Evolutionary conservation across 352 stramenopile species (phyloP), one percentile per base, ranked within the genome.

Genomic region (Phytophthora kernoviae): DNA sequence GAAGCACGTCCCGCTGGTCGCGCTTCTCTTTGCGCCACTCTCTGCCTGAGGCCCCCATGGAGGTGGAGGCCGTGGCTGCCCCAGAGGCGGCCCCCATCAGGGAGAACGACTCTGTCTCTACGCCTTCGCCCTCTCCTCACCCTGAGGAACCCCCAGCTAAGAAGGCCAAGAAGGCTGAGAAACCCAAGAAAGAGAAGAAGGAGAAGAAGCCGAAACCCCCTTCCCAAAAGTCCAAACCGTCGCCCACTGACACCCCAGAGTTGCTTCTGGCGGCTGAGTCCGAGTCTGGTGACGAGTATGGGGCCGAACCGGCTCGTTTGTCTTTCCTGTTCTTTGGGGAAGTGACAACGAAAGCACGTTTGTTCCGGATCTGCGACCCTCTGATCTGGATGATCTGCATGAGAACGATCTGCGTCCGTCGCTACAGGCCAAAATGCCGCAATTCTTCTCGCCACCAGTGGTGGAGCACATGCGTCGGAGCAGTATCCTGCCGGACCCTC

Each of bases 291-390:
- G 62, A 70, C 20, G 73, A 79, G 30, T 53, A 41, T 11, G 53
- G 58, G 1, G 47, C 17, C 12, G 58, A 75, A 18, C 59, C 49
- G 15, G 41, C 61, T 15, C 70, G 37, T 9, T 47, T 75, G 22
- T 68, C 70, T 20, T 92, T 90, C 52, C 45, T 88, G 17, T 84
- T 92, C 52, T 92, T 81, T 50, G 61, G 79, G 82, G 82, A 17
- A 89, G 65, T n/a, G 82, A 87, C 6, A 45, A 59, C 6, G 69
- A 83, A 46, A 68, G 56, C 26, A 64, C 71, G 37, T 88, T 88
- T 54, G 65, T 85, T 64, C 79, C 73, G 5, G 67, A 76, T 26
- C 56, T 79, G 22, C 40, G 62, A 12, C 54, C 75, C 2, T 79
- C 67, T 24, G 58, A 66, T 17, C 58, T 79, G 22, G 59, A 68